A percentile compares a stretch with the other conserved stretches of the same genome.
Conservation (phyloP, 345 rosid genomes). For the Dovyalis caffra region DNA sequence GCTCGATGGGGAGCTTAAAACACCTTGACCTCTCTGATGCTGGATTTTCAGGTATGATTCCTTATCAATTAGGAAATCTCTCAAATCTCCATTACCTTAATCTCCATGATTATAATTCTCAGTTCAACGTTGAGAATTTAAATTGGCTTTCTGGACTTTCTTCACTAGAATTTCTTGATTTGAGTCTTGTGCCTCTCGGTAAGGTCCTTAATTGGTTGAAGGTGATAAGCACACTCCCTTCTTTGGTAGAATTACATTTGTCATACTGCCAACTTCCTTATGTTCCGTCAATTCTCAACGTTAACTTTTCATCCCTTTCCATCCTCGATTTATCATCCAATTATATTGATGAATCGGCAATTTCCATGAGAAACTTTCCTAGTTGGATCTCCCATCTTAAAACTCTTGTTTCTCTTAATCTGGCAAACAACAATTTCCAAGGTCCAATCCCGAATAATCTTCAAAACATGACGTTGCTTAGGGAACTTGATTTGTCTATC, state of each 20-base stretch:
- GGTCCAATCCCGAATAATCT: neutral
- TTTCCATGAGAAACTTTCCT: neutral
- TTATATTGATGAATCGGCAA: neutral
- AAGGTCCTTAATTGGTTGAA: constrained; percentile 8
- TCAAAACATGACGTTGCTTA: neutral
- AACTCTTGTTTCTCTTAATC: constrained; percentile 11
- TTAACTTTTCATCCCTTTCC: constrained; percentile 22
- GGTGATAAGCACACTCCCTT: constrained; percentile 17
- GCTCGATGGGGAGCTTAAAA: constrained; percentile 9
- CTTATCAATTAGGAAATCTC: constrained; percentile 28
- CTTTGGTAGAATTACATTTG: constrained; percentile 11
- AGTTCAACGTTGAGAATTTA: too few species aligned
- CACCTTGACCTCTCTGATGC: constrained; percentile 24
- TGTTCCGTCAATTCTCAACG: neutral
- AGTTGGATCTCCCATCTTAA: constrained; percentile 20
- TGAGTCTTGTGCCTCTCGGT: constrained; percentile 6
- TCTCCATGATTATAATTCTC: too few species aligned
- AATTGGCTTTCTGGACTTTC: too few species aligned
- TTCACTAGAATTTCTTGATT: too few species aligned
- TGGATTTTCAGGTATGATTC: constrained; percentile 25
- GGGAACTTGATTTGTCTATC: neutral
- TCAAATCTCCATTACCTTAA: too few species aligned
- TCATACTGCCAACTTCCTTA: neutral
- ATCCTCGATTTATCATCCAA: constrained; percentile 23
- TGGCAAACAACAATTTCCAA: neutral